phyloP scores from a whole-genome alignment of 371 early-diverging fungal species.

The Mortierella sp. region DNA sequence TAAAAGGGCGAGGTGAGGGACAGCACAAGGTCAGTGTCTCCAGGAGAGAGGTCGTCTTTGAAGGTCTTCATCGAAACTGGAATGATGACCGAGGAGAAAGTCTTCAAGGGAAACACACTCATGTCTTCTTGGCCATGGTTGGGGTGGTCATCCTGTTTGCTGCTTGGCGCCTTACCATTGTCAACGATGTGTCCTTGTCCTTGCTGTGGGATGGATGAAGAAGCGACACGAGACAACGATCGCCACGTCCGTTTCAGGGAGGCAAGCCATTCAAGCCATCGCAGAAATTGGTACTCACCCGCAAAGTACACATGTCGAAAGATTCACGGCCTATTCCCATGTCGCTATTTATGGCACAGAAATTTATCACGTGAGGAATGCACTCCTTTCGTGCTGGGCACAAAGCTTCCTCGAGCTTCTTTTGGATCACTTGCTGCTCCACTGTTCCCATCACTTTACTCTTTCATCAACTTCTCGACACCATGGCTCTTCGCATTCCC shows the following conservation, averaged over 20 bases:
- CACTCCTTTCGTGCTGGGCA: not conserved
- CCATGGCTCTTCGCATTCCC: slow-evolving; percentile 95
- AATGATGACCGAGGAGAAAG: too few species aligned
- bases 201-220: not conserved
- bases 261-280: too few species aligned
- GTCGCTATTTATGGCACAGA: too few species aligned
- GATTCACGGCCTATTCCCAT: too few species aligned
- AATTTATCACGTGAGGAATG: too few species aligned
- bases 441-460: slow-evolving; percentile 1
- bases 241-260: too few species aligned
- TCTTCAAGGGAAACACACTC: too few species aligned
- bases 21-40: too few species aligned
- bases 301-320: too few species aligned
- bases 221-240: not conserved
- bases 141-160: not conserved
- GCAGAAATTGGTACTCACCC: too few species aligned
- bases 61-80: too few species aligned
- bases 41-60: not conserved
- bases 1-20: too few species aligned
- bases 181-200: slow-evolving; percentile 2
- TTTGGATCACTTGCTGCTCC: slow-evolving; percentile 21
- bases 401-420: slow-evolving; percentile 53
- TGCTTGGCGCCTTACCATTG: slow-evolving; percentile 15
- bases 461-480: slow-evolving; percentile 3
- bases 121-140: not conserved